Evolutionary conservation across 108 stramenopile genomes (phyloP).

Genomic region (Schizochytrium sp.): DNA sequence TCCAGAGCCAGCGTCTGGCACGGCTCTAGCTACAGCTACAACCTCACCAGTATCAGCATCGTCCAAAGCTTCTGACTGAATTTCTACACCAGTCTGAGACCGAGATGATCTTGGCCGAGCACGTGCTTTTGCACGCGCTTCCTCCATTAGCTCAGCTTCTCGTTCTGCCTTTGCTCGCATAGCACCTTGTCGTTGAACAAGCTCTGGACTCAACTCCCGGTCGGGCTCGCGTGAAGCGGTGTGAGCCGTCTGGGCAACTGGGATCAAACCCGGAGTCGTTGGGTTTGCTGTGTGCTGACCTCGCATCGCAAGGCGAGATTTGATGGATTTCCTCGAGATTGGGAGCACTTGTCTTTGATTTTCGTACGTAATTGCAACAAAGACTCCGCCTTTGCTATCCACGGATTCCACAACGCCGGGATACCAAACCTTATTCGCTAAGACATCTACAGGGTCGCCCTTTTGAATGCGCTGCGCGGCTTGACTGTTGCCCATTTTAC

Average conservation of each 20-base stretch:
- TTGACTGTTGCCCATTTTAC: neutral
- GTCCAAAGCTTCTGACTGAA: neutral
- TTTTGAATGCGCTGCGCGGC: neutral
- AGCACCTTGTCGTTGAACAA: neutral
- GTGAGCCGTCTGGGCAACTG: too few species aligned
- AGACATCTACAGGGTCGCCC: slow-evolving; percentile 12
- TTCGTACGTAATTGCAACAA: neutral
- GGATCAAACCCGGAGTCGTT: too few species aligned
- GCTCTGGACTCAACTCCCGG: neutral
- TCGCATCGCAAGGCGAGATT: neutral
- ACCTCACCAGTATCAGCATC: neutral
- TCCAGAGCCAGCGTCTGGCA: neutral
- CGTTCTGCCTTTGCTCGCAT: neutral
- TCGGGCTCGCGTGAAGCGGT: neutral
- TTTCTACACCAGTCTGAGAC: neutral
- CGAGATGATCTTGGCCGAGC: slow-evolving; percentile 7
- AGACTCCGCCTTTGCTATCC: neutral
- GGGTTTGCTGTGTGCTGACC: too few species aligned
- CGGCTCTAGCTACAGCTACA: neutral
- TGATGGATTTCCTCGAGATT: neutral
- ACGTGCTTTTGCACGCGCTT: slow-evolving; percentile 7
- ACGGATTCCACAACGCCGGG: slow-evolving; percentile 27
- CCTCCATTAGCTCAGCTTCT: neutral
- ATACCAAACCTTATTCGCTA: neutral
- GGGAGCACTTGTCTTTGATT: neutral